Evolutionary conservation across 1,284 basidiomycete genomes (phyloP), one percentile per base, ranked within the genome.

Genomic region (Cryptococcus wingfieldii): DNA sequence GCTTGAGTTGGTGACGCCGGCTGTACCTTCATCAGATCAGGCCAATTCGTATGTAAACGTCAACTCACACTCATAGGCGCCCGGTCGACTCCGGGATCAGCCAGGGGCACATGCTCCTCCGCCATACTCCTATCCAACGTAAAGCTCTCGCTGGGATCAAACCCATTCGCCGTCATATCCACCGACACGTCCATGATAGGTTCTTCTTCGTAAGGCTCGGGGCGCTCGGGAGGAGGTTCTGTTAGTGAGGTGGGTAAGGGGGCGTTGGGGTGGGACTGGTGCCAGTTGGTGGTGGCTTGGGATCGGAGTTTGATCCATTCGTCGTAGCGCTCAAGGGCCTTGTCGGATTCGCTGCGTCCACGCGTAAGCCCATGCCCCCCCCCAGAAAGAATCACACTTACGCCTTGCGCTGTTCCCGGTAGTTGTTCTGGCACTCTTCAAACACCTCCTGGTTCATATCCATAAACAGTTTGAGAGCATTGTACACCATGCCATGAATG

Each of bases 401-500:
- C 91, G 87, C 84, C 55, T 88, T 81, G 71, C 89, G 88, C 61
- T 86, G 84, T 71, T 90, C 87, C 77, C 91, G 95, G 79, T 95
- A 97, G 63, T 95, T 90, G 61, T 89, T 89, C 80, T 97, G 88
- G 56, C 89, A 87, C 69, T 90, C 88, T 69, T 98, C 94, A 69
- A 98, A 98, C 28, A 97, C 79, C 66, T 94, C 88, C 1, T 92
- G 90, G 73, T 98, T 98, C 75, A 98, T 93, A 78, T 98, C 95
- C 94, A 98, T 98, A 78, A 98, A 96, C 58, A 98, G 78, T 76
- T 96, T 98, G 73, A 99, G 81, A 3, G 96, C 95, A 71, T 98
- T 98, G 80, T 96, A 98, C 23, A 98, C 94, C 86, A 98, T 94
- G 57, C 90, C 91, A 69, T 99, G 95, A 69, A 99, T 99, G 48